phyloP scores from a whole-genome alignment of 352 stramenopile genomes.

The Globisporangium solare region DNA sequence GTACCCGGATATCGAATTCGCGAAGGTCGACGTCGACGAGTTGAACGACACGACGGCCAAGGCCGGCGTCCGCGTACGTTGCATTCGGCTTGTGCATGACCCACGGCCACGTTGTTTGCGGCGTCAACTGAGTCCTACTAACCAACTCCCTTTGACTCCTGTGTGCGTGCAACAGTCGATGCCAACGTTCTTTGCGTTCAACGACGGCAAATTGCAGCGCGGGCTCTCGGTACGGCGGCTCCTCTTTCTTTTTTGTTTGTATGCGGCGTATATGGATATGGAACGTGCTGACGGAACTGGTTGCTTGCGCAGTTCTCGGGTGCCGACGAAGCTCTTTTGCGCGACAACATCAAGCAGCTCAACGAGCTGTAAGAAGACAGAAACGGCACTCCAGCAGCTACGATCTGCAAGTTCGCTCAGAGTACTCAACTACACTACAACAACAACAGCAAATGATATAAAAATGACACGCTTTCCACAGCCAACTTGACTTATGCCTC shows the following conservation, averaged over 20 bases:
- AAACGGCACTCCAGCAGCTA: background rate
- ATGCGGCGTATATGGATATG: background rate
- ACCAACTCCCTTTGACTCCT: slow-evolving; percentile 4
- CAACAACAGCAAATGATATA: background rate
- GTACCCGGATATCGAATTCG: slow-evolving; percentile 71
- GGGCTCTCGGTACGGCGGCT: slow-evolving; percentile 54
- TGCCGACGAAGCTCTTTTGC: slow-evolving; percentile 70
- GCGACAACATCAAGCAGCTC: slow-evolving; percentile 68
- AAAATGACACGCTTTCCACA: background rate
- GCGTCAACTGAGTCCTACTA: background rate
- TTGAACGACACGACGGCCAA: slow-evolving; percentile 74
- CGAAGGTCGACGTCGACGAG: slow-evolving; percentile 84
- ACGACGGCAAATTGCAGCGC: slow-evolving; percentile 72
- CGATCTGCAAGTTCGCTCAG: background rate
- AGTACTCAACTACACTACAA: background rate
- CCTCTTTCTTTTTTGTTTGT: background rate
- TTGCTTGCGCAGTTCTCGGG: slow-evolving; percentile 60
- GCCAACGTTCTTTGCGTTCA: slow-evolving; percentile 86
- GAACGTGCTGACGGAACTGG: background rate
- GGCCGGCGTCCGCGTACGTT: slow-evolving; percentile 77
- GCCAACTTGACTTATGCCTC: background rate
- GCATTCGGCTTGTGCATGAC: background rate
- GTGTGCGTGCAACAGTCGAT: slow-evolving; percentile 51
- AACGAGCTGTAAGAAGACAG: slow-evolving; percentile 45
- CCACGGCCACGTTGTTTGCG: background rate